Evolutionary conservation across 495 filamentous ascomycete genomes (phyloP).

Genomic region (Aspergillus homomorphus): DNA sequence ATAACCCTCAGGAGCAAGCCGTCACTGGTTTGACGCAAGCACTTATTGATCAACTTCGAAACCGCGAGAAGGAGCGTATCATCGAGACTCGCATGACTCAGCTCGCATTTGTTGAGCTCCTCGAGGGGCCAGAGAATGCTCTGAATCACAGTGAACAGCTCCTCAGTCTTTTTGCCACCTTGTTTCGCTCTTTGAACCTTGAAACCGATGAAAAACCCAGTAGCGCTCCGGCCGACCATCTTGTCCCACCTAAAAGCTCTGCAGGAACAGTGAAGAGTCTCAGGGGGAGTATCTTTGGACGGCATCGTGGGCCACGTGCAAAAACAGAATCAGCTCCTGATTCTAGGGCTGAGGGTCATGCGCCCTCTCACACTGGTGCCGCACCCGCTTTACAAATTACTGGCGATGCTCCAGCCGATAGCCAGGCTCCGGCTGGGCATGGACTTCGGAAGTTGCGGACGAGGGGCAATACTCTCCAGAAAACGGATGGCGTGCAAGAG

Average conservation of each 20-base stretch:
- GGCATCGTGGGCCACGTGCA: constrained; percentile 40
- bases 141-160: constrained; percentile 82
- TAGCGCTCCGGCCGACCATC: constrained; percentile 23
- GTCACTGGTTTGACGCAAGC: constrained; percentile 35
- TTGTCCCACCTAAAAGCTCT: constrained; percentile 64
- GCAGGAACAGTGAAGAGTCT: constrained; percentile 69
- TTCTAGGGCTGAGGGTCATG: constrained; percentile 14
- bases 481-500: constrained; percentile 16
- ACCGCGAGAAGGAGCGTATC: constrained; percentile 74
- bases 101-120: constrained; percentile 74
- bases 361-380: constrained; percentile 18
- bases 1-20: constrained; percentile 34
- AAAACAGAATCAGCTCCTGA: constrained; percentile 20
- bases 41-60: constrained; percentile 68
- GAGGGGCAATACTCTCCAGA: constrained; percentile 35
- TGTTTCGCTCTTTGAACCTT: constrained; percentile 62
- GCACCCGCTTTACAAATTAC: constrained; percentile 50
- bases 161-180: constrained; percentile 70
- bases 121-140: constrained; percentile 77
- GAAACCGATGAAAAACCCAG: constrained; percentile 24
- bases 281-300: constrained; percentile 71
- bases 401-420: constrained; percentile 25
- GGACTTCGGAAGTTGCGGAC: constrained; percentile 49
- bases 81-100: constrained; percentile 94
- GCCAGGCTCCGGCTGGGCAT: constrained; percentile 27